Base-by-base conservation (phyloP, 2,329 filamentous ascomycete genomes). In the Apiospora aurea region DNA sequence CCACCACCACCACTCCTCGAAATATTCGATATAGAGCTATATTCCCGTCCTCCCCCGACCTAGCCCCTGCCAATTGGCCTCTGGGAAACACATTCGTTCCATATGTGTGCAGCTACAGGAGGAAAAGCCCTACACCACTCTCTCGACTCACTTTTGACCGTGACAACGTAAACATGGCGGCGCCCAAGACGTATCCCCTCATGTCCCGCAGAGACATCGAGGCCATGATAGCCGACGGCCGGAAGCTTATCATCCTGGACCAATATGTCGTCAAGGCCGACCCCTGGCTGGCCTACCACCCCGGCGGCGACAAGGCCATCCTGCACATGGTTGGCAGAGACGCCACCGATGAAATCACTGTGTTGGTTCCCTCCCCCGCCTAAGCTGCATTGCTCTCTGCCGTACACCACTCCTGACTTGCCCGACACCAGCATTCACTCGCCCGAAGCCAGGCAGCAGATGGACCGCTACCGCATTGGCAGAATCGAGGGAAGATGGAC, bases 391-490 rank as follows among this genome's bases (percentile, higher is more conserved):
- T 38, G 57, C 57, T 41, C n/a, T n/a, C 41, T 69, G 67, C 21
- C 21, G 41, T 68, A 47, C 44, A 47, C 77, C 38, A 77, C 67
- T 69, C 70, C 68, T 46, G 14, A 49, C 11, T 8, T 46, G 6
- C n/a, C n/a, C 66, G 5, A 26, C n/a, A 68, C 16, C 77, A 97
- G 94, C 53, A 86, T 98, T 44, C 96, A 99, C 82, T 98, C 96
- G 0, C 77, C 85, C 57, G 93, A 95, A 79, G 92, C 96, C 21
- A 90, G 90, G 77, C 82, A 90, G 72, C 89, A 90, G 77, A 98
- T 98, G 94, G 83, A 89, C 73, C 89, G 89, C 74, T 98, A 95
- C 80, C 91, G 94, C 75, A 94, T 98, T 78, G 96, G 96, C 64
- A 89, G 87, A 74, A 90, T 97, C 72, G 89, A 96, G 79, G 94